Base-by-base conservation (phyloP, 495 filamentous ascomycete genomes). In the Neurospora cerealis region DNA sequence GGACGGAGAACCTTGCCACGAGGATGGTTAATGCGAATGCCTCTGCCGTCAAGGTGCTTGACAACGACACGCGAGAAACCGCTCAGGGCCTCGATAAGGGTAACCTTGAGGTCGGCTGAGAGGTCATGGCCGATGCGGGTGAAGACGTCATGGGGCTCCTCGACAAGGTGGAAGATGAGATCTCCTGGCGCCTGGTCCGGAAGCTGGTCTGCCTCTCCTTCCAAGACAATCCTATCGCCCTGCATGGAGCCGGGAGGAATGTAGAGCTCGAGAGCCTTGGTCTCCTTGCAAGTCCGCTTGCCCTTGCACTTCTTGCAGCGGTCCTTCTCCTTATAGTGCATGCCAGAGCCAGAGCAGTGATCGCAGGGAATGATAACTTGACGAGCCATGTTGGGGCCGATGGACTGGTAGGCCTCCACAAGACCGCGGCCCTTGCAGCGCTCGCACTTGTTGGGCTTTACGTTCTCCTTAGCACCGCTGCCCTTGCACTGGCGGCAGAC, bases 301-400 rank as follows among this genome's bases (percentile, higher is more conserved):
- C 96, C 96, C 84, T 98, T 97, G 88, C 96, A 99, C 86, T 96
- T 97, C 87, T 95, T 96, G 86, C 96, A 99, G 80, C 92, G 92
- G 75, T 99, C 96, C 85, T 98, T 98, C 75, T 96, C 93, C 82
- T 92, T 92, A 86, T 90, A 97, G 77, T 94, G 89, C 73, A 89
- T 89, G 17, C 96, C 96, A 17, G 91, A 88, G 17, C 93, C 94
- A 71, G 88, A 88, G 85, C 96, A 99, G 72, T 88, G 87, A 74
- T 89, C 88, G 83, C 96, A 99, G 17, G 88, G 77, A 19, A 92
- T 87, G 9, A 88, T 88, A 72, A 91, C 89, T 78, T 92, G 91
- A 7, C 93, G 93, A 60, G 96, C 88, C 74, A 97, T 87, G 73
- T 91, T 91, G 37, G 93, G 92, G 10, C 94, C 95, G 76, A 97